These are phyloP conservation scores for Picocystis salinarum DNA, from an alignment of 139 green algal species.

Conservation along the genomic window DNA sequence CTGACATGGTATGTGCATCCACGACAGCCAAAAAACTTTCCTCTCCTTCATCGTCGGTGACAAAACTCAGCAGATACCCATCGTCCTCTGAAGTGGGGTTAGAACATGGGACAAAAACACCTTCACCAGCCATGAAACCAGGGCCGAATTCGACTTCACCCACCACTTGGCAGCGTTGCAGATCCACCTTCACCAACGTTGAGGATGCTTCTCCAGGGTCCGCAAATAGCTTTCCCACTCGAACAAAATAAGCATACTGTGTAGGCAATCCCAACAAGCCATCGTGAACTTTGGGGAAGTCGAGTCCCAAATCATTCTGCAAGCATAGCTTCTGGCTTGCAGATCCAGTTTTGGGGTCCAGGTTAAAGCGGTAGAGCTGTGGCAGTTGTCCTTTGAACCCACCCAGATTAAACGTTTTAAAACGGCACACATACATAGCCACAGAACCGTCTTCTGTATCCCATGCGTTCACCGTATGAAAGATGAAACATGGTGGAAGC, in stretches of 20 bases:
- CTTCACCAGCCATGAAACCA: constrained; percentile 3
- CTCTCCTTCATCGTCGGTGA: constrained; percentile 6
- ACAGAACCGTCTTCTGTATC: constrained; percentile 3
- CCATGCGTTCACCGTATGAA: constrained; percentile 14
- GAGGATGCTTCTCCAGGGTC: too few relatives aligned
- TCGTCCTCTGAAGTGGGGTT: constrained; percentile 9
- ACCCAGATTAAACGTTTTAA: too few relatives aligned
- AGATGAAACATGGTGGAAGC: constrained; percentile 2
- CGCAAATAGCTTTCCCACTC: too few relatives aligned
- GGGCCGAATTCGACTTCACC: constrained; percentile 4
- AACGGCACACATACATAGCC: background rate
- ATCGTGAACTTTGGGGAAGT: too few relatives aligned
- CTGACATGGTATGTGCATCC: constrained; percentile 44
- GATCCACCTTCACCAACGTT: too few relatives aligned
- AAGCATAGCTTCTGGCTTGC: background rate
- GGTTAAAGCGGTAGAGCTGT: too few relatives aligned
- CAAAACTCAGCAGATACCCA: constrained; percentile 12
- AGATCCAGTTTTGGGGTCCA: too few relatives aligned
- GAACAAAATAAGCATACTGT: too few relatives aligned
- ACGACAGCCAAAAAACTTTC: constrained; percentile 22
- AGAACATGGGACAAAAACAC: constrained; percentile 4
- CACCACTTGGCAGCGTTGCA: constrained; percentile 2
- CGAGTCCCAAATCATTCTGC: background rate
- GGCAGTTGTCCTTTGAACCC: too few relatives aligned
- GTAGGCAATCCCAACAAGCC: too few relatives aligned